phyloP scores from a whole-genome alignment of 1,284 basidiomycete species.

The Pseudozyma tsukubaensis region DNA sequence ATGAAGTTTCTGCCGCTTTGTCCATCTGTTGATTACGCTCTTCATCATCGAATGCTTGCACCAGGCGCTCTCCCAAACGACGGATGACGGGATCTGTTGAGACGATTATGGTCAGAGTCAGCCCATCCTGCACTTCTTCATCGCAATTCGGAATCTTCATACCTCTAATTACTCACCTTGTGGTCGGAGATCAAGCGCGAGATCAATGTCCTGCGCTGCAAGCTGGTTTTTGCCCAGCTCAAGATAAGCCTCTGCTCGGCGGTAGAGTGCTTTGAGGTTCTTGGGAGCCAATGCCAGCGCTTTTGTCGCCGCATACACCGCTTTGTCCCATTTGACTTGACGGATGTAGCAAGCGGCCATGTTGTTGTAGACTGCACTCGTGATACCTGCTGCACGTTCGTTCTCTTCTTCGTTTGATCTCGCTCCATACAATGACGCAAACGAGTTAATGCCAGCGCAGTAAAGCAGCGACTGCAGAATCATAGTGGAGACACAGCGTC shows the following conservation, averaged over 20 bases:
- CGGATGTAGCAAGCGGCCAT: conserved; percentile 49
- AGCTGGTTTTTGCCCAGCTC: conserved; percentile 30
- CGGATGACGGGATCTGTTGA: conserved; percentile 35
- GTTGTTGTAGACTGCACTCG: conserved; percentile 49
- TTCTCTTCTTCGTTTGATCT: conserved; percentile 40
- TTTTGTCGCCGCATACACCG: conserved; percentile 37
- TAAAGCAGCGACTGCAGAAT: conserved; percentile 37
- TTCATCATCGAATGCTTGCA: conserved; percentile 32
- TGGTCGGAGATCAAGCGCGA: conserved; percentile 38
- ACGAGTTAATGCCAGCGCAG: conserved; percentile 53
- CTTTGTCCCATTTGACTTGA: conserved; percentile 44
- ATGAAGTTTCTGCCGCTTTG: conserved; percentile 1
- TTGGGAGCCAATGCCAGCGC: conserved; percentile 32
- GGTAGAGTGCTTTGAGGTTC: conserved; percentile 53
- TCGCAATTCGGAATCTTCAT: background rate
- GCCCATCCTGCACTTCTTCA: background rate
- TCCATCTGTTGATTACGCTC: conserved; percentile 10
- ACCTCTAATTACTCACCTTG: conserved; percentile 18
- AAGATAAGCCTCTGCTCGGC: conserved; percentile 42
- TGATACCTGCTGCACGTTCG: conserved; percentile 28
- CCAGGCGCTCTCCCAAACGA: conserved; percentile 36
- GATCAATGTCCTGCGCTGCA: conserved; percentile 46
- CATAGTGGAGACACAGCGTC: too few relatives aligned
- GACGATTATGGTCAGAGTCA: background rate
- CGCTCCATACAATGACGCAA: conserved; percentile 43